These are phyloP conservation scores for Dactylellina cionopaga DNA, from an alignment of 2,329 filamentous ascomycete species.

Conservation along the genomic window DNA sequence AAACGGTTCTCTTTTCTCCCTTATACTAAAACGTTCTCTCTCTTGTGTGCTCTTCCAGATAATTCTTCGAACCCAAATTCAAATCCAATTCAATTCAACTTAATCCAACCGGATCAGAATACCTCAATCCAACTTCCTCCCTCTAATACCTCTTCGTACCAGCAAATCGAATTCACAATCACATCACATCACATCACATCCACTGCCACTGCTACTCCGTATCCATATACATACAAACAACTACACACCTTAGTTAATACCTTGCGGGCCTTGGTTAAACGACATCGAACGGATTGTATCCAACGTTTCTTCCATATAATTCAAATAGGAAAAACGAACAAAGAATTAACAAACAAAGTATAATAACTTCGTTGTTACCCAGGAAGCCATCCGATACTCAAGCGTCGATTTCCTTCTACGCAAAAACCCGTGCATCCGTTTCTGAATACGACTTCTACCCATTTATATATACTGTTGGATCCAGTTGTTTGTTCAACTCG, in stretches of 20 bases:
- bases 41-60: conserved; percentile 11
- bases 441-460: no score
- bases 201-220: no score
- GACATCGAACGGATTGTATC: conserved; percentile 28
- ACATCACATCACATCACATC: no score
- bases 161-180: no score
- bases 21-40: conserved; percentile 13
- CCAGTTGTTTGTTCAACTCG: not conserved
- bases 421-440: conserved; percentile 1
- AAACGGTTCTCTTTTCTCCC: conserved; percentile 1
- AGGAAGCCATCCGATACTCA: not conserved
- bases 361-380: not conserved
- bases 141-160: no score
- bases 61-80: no score
- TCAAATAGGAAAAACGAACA: not conserved
- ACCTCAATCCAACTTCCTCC: conserved; percentile 33
- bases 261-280: conserved; percentile 46
- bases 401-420: not conserved
- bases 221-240: conserved; percentile 23
- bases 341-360: not conserved
- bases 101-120: conserved; percentile 9
- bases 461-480: conserved; percentile 6
- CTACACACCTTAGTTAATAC: conserved; percentile 20
- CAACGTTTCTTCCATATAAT: not conserved
- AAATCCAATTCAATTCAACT: no score